A percentile compares a stretch with the other conserved stretches of the same genome.
Conservation (phyloP, 345 rosid species). For the Citrus glauca region DNA sequence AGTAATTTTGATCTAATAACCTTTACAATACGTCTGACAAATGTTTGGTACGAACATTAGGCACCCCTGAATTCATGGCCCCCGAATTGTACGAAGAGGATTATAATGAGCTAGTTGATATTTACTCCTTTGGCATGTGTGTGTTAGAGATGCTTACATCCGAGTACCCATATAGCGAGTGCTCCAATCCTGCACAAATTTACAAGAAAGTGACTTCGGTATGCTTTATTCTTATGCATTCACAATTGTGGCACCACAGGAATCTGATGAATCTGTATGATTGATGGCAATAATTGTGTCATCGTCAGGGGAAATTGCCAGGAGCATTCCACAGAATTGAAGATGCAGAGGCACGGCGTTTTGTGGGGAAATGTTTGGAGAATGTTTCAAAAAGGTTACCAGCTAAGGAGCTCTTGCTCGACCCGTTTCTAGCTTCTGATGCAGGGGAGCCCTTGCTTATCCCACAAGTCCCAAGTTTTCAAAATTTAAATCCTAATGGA, state of each 20-base stretch:
- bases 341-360: slow-evolving; percentile 57
- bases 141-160: slow-evolving; percentile 87
- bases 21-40: neutral
- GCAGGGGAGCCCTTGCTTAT: slow-evolving; percentile 28
- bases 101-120: slow-evolving; percentile 87
- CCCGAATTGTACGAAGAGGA: slow-evolving; percentile 95
- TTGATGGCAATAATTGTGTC: neutral
- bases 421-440: slow-evolving; percentile 60
- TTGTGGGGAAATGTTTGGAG: slow-evolving; percentile 79
- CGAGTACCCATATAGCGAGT: slow-evolving; percentile 85
- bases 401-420: slow-evolving; percentile 64
- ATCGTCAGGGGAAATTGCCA: slow-evolving; percentile 76
- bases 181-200: slow-evolving; percentile 88
- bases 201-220: slow-evolving; percentile 96
- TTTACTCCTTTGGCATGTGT: slow-evolving; percentile 96
- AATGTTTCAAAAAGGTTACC: slow-evolving; percentile 67
- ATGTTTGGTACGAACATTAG: slow-evolving; percentile 29
- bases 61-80: slow-evolving; percentile 99
- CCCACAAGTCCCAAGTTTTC: slow-evolving; percentile 21
- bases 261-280: neutral
- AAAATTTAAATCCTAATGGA: slow-evolving; percentile 29
- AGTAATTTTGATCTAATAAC: neutral
- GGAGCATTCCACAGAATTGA: slow-evolving; percentile 67
- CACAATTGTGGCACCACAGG: neutral
- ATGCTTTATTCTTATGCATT: slow-evolving; percentile 14